Evolutionary conservation across 1,284 basidiomycete species (phyloP).

Genomic region (Austroboletus olivaceoglutinosus): DNA sequence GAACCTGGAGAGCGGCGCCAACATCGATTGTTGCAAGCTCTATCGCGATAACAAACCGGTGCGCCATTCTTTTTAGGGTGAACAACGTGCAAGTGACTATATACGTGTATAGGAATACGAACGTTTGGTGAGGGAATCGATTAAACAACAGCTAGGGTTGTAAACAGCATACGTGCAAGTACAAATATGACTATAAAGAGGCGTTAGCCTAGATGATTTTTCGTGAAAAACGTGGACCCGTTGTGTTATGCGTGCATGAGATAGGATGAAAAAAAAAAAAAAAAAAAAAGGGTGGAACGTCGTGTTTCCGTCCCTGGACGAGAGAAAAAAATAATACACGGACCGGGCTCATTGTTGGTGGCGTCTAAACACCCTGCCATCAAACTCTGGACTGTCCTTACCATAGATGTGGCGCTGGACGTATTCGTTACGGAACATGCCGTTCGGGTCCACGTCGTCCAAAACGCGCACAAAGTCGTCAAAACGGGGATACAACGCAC

Average conservation of each 20-base stretch:
- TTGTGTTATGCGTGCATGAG: slow-evolving; percentile 5
- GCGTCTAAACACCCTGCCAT: slow-evolving; percentile 55
- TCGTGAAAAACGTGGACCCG: background rate
- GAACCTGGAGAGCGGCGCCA: slow-evolving; percentile 98
- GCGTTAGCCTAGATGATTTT: slow-evolving; percentile 2
- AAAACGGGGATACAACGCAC: slow-evolving; percentile 79
- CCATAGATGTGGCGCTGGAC: slow-evolving; percentile 74
- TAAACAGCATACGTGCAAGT: slow-evolving; percentile 21
- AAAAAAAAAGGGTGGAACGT: background rate
- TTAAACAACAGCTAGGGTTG: slow-evolving; percentile 70
- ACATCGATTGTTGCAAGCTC: slow-evolving; percentile 96
- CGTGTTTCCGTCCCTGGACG: background rate
- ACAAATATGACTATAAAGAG: slow-evolving; percentile 16
- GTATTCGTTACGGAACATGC: slow-evolving; percentile 80
- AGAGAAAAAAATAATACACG: background rate
- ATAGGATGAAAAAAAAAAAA: background rate
- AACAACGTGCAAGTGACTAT: background rate
- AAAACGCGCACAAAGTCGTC: slow-evolving; percentile 76
- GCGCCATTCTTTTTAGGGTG: background rate
- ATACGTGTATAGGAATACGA: slow-evolving; percentile 58
- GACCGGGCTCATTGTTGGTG: slow-evolving; percentile 9
- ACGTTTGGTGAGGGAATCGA: slow-evolving; percentile 64
- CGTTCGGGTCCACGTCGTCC: slow-evolving; percentile 73
- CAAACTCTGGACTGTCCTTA: slow-evolving; percentile 42
- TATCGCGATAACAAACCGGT: slow-evolving; percentile 81